Base-by-base conservation (phyloP, 306 rosid species). In the Vachellia collinsii region DNA sequence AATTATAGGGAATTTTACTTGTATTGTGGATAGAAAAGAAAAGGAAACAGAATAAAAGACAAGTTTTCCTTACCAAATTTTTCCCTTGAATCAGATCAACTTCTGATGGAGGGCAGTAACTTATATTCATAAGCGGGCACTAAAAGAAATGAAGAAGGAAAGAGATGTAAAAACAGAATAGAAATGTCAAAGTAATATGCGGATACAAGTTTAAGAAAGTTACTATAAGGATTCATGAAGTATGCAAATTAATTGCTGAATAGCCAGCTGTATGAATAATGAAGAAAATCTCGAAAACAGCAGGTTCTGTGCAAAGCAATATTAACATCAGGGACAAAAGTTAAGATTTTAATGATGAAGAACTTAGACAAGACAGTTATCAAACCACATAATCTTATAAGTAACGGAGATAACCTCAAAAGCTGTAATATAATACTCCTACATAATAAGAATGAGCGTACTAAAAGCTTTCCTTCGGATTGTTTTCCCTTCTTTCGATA, bases 51-150 rank as follows among this genome's bases (percentile, higher is more conserved):
- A 76, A 72, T 72, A 63, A 78, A 1, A 51, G 64, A 63, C 13
- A 77, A 75, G 63, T 70, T 51, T 19, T 79, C 51, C 76, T 92
- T 71, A 94, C 98, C 96, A 94, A 81, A 79, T 74, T 79, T 86
- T 90, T 90, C 79, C 93, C 97, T 77, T 38, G 92, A 88, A 23
- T 79, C 56, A 94, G 80, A 64, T 83, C 88, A 80, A 77, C 85
- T 88, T 92, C 98, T 79, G 97, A 86, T 20, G 93, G 79, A 68
- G 98, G 98, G 82, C 98, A 94, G 43, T 92, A 92, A 77, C 83
- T 87, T 50, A 87, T 53, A 74, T 87, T 87, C 85, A 87, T 39
- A 62, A 85, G 90, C 23, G 87, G 90, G 64, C 90, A 87, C 90
- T 87, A 75, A 78, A 79, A 50, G 46, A 76, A 75, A 70, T 47